Base-by-base conservation (phyloP, 2,329 filamentous ascomycete species). In the Zasmidium cellare region DNA sequence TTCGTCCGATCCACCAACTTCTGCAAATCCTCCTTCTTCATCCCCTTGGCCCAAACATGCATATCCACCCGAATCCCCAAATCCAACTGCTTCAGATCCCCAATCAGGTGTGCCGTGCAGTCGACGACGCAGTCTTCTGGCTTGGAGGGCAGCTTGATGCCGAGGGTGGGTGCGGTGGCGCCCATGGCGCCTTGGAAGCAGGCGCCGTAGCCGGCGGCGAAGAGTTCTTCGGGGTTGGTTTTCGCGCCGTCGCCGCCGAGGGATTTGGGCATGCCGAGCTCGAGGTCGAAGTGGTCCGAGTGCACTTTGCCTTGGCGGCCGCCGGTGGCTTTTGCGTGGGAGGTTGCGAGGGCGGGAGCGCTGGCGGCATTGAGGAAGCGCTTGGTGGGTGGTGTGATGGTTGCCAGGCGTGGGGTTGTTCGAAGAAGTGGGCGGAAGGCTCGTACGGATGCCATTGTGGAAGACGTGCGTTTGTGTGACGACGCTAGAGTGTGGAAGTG, bases 161-260 rank as follows among this genome's bases (percentile, higher is more conserved):
- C 75, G 54, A 80, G 53, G 18, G 65, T 66, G 14, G 73, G 67
- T 0, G 78, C 78, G 2, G 72, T 69, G 2, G 76, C 75, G 59
- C 76, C 77, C 78, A 80, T 79, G 6, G 77, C 77, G 25, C 71
- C 73, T 62, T 80, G 78, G 65, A 79, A 79, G 61, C 77, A 80
- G 9, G 78, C 76, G 23, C 77, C 78, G 58, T 79, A 80, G 20
- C 77, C 77, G 0, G 77, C 77, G 1, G 78, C 77, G 58, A 80
- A 80, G 1, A 80, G 73, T 60, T 80, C 78, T 66, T 80, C 78
- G 14, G 76, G 60, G 46, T 63, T 75, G 6, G 78, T 79, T 78
- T 78, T 79, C 6, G 55, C 54, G 57, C 59, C 61, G 38, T 57
- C 52, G 19, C 63, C 63, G 28, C 63, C 61, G 25, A 63, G 38